Percentiles rank a stretch among this genome's conserved stretches.
phyloP scores from a whole-genome alignment of 495 filamentous ascomycete species.

The Bryoglossum gracile region DNA sequence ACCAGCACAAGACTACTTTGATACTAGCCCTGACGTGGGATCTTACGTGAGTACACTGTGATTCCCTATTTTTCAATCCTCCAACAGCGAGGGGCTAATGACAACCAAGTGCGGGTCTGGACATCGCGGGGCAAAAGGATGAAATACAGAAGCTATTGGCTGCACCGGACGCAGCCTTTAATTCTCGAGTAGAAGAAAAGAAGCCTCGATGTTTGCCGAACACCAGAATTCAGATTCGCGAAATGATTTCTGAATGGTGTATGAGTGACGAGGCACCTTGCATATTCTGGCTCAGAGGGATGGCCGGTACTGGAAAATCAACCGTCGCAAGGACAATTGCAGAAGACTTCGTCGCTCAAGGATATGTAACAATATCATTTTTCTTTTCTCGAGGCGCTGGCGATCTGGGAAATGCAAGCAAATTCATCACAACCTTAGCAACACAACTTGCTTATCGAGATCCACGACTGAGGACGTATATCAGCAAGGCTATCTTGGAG shows the following conservation, averaged over 20 bases:
- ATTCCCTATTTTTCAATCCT: too few relatives aligned
- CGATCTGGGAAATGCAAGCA: constrained; percentile 34
- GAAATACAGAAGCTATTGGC: constrained; percentile 6
- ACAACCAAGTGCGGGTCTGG: constrained; percentile 33
- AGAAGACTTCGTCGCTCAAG: constrained; percentile 11
- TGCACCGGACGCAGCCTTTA: constrained; percentile 8
- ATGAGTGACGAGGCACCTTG: constrained; percentile 1
- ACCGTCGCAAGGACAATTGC: constrained; percentile 40
- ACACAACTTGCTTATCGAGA: constrained; percentile 31
- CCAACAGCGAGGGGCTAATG: constrained; percentile 24
- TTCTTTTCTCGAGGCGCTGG: constrained; percentile 46
- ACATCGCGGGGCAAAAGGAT: constrained; percentile 4
- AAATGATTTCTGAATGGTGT: constrained; percentile 22
- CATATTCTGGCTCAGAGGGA: constrained; percentile 40
- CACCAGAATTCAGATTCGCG: constrained; percentile 27
- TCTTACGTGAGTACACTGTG: too few relatives aligned
- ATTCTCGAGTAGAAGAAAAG: constrained; percentile 26
- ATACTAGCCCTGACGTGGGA: constrained; percentile 32
- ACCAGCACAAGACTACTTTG: constrained; percentile 31
- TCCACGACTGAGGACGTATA: constrained; percentile 23
- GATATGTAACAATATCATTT: constrained; percentile 37
- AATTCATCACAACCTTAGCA: constrained; percentile 40
- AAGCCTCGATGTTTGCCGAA: constrained; percentile 23
- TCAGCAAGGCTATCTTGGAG: constrained; percentile 33
- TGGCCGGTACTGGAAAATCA: constrained; percentile 42